A percentile compares a stretch with the other conserved stretches of the same genome.
Conservation (phyloP, 352 stramenopile species). For the Pythium volutum region DNA sequence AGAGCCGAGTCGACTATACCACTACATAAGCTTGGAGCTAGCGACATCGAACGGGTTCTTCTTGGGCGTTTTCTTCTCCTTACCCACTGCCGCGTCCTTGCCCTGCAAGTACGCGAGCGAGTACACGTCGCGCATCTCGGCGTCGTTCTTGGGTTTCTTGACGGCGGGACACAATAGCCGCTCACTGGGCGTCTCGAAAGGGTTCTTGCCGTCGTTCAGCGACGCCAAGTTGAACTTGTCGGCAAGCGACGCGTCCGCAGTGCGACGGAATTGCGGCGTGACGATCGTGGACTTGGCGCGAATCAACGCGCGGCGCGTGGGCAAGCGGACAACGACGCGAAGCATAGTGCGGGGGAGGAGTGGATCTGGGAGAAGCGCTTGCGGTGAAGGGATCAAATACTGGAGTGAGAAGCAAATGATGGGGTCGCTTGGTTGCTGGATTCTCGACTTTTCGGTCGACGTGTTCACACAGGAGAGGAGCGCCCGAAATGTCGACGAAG, state of each 20-base stretch:
- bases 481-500: not conserved
- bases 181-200: constrained; percentile 62
- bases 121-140: constrained; percentile 54
- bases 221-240: constrained; percentile 65
- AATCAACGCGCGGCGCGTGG: not conserved
- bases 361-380: not conserved
- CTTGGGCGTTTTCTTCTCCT: constrained; percentile 3
- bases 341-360: not conserved
- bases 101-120: constrained; percentile 66
- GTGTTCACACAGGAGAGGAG: not conserved
- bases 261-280: not conserved
- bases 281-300: not conserved
- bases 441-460: not conserved
- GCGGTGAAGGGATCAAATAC: not conserved
- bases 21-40: constrained; percentile 69
- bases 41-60: constrained; percentile 51
- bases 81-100: constrained; percentile 20
- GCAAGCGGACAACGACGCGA: constrained; percentile 15
- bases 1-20: constrained; percentile 24
- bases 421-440: not conserved
- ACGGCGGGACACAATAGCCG: constrained; percentile 34
- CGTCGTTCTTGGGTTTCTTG: constrained; percentile 23
- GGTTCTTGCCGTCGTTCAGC: constrained; percentile 67
- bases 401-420: constrained; percentile 1
- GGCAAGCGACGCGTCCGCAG: constrained; percentile 26